A percentile compares a stretch with the other conserved stretches of the same genome.
Conservation (phyloP, 345 rosid genomes). For the Camelina laxa region DNA sequence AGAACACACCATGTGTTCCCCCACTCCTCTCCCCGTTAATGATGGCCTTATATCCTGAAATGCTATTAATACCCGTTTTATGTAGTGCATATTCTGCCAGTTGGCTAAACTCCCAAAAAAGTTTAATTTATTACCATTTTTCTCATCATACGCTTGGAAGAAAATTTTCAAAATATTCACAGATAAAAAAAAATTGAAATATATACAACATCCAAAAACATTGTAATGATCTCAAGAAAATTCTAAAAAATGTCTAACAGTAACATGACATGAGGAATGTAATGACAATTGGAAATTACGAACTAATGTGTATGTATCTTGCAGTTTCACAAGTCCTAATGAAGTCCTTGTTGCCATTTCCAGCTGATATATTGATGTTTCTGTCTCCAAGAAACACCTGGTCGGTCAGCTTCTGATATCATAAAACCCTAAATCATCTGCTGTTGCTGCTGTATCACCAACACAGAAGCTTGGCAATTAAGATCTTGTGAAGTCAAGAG, state of each 20-base stretch:
- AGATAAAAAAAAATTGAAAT: background rate
- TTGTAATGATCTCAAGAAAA: background rate
- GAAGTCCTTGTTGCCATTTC: background rate
- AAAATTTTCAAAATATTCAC: too few species aligned
- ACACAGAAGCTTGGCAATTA: slow-evolving; percentile 36
- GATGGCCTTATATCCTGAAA: too few species aligned
- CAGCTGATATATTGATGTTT: slow-evolving; percentile 3
- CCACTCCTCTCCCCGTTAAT: too few species aligned
- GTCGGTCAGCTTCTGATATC: background rate
- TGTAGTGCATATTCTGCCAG: background rate
- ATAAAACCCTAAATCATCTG: slow-evolving; percentile 40
- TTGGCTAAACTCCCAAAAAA: background rate
- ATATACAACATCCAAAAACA: slow-evolving; percentile 15
- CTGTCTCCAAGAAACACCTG: background rate
- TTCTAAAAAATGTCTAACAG: slow-evolving; percentile 21
- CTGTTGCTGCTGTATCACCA: slow-evolving; percentile 45
- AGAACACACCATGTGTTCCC: too few species aligned
- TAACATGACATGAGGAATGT: background rate
- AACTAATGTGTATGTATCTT: background rate
- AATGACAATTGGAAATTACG: background rate
- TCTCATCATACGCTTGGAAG: too few species aligned
- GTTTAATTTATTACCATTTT: too few species aligned
- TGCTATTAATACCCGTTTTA: too few species aligned
- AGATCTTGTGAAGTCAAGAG: slow-evolving; percentile 42
- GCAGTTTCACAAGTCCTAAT: background rate